A percentile compares a stretch with the other conserved stretches of the same genome.
phyloP scores from a whole-genome alignment of 805 yeast species.

The Ogataea paraovalis region DNA sequence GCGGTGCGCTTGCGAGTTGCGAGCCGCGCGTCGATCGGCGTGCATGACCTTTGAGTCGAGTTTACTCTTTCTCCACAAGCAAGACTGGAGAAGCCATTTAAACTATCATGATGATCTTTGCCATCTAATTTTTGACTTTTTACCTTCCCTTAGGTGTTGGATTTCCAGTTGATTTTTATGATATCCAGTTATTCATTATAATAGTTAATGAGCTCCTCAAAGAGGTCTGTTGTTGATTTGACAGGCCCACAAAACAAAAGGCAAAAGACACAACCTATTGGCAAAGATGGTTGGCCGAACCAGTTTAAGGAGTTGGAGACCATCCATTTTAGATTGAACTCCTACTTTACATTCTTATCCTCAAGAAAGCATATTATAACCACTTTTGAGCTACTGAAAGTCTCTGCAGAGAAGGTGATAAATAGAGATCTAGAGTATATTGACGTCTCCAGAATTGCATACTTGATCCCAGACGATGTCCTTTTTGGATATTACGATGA shows the following conservation, averaged over 20 bases:
- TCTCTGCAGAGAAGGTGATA: constrained; percentile 48
- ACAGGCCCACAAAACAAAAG: not conserved
- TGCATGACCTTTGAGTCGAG: too few species aligned
- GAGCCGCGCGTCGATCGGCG: too few species aligned
- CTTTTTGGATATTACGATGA: constrained; percentile 76
- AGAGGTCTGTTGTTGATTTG: not conserved
- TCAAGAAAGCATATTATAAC: constrained; percentile 59
- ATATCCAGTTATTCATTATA: not conserved
- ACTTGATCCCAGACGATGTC: constrained; percentile 64
- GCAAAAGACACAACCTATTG: constrained; percentile 4
- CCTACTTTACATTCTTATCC: constrained; percentile 59
- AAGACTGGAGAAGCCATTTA: too few species aligned
- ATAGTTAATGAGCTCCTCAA: not conserved
- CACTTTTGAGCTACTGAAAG: constrained; percentile 48
- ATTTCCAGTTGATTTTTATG: too few species aligned
- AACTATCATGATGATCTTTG: too few species aligned
- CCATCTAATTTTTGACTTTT: too few species aligned
- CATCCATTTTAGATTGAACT: constrained; percentile 50
- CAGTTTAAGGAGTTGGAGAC: constrained; percentile 38
- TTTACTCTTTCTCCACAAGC: too few species aligned
- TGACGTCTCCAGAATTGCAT: constrained; percentile 64
- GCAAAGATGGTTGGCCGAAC: constrained; percentile 24
- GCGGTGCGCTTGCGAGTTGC: too few species aligned
- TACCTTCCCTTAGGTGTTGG: too few species aligned
- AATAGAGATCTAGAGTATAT: constrained; percentile 39